Base-by-base conservation (phyloP, 2,329 filamentous ascomycete genomes). In the Talaromyces islandicus region DNA sequence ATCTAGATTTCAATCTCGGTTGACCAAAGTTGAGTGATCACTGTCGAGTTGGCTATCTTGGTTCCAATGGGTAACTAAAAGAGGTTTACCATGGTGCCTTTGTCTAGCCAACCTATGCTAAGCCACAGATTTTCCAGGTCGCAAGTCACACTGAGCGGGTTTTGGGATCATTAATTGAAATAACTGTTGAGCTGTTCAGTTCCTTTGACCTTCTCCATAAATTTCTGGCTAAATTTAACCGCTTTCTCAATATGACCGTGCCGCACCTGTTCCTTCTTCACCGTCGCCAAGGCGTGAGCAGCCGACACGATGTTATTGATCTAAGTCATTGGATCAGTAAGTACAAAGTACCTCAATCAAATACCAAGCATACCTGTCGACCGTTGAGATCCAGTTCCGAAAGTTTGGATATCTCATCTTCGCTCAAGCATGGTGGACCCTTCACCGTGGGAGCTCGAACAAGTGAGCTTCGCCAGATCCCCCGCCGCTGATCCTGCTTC, bases 171-270 rank as follows among this genome's bases (percentile, higher is more conserved):
- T 46, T 24, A 58, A 53, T 54, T 58, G 32, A 54, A 53, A 21
- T 58, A 58, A 32, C 48, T 43, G 41, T 54, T 58, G 25, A 58
- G 41, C 32, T 58, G 32, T 54, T 58, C 56, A n/a, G 21, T 30
- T 48, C 51, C 25, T 52, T 54, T 54, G 3, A 54, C 56, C 17
- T 54, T 19, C 4, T 58, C 50, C 25, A 53, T 58, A 43, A 58
- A 58, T 7, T 58, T 54, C 32, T 58, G 32, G 52, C 48, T 58
- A n/a, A 43, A 50, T 58, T 54, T 4, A 43, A 58, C 56, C 51
- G 38, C 48, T 48, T 43, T 58, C 56, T 24, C 29, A 58, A 58
- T 24, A n/a, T 57, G 30, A 24, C 35, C n/a, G 51, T 58, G 52
- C 52, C 41, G 21, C 51, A 58, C 3, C 56, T n/a, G 48, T 11